Base-by-base conservation (phyloP, 176 grass and related monocot genomes). In the Alloteropsis semialata region DNA sequence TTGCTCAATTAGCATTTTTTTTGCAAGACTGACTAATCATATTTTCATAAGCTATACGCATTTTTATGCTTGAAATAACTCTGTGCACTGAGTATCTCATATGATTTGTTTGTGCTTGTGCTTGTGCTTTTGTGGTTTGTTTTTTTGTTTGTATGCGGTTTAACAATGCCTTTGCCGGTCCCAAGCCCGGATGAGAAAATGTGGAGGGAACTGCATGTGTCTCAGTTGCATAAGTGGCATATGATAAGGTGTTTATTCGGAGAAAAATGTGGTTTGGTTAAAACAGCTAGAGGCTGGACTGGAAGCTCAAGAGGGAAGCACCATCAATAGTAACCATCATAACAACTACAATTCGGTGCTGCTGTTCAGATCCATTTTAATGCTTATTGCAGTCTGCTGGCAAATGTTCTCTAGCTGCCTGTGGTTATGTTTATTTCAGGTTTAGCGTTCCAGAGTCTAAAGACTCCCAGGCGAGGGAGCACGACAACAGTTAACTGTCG, bases 121-220 rank as follows among this genome's bases (percentile, higher is more conserved):
- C 27, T 79, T n/a, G 10, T n/a, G n/a, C n/a, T n/a, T n/a, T n/a
- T 62, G 33, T 56, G 6, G 24, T 13, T 84, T 84, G 60, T 64
- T 54, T 39, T 15, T 28, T 84, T 84, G 49, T 74, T 48, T 63
- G 27, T 41, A 72, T 60, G 58, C 50, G 39, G 84, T 90, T 87
- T 87, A 90, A 90, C 84, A 90, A 84, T 90, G 88, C 84, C 88
- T 41, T 75, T 87, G 88, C 80, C 84, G 84, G 84, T 90, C 84
- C 84, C 88, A 90, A 90, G 88, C 88, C 84, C 84, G 88, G 84
- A 90, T 90, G 84, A 30, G 15, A 90, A 90, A 90, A 90, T 74
- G 88, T 87, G 88, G 88, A 87, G 88, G 84, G 88, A 83, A 75
- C 80, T 79, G 67, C 83, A 49, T 21, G 6, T 54, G n/a, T n/a